These are phyloP conservation scores for Paxillus ammoniavirescens DNA, from an alignment of 768 basidiomycete genomes.

Conservation along the genomic window DNA sequence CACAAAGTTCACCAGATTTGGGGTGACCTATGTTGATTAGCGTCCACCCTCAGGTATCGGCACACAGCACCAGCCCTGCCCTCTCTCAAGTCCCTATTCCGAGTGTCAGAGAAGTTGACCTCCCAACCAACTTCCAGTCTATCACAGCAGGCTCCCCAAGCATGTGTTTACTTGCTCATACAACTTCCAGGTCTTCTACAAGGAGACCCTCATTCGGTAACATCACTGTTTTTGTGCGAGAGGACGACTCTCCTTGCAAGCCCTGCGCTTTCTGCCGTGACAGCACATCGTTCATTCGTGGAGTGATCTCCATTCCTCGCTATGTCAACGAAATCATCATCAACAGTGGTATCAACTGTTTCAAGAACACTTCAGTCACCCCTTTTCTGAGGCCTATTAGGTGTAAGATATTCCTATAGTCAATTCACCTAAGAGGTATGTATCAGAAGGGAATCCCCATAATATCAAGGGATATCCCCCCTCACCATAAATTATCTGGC, in stretches of 20 bases:
- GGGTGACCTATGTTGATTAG: too few species aligned
- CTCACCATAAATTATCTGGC: too few species aligned
- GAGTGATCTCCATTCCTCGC: slow-evolving; percentile 20
- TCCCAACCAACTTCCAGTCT: slow-evolving; percentile 15
- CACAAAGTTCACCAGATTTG: slow-evolving; percentile 17
- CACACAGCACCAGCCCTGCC: not conserved
- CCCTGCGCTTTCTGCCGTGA: slow-evolving; percentile 23
- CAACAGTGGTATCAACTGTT: not conserved
- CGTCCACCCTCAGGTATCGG: slow-evolving; percentile 19
- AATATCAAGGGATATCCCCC: too few species aligned
- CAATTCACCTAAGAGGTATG: too few species aligned
- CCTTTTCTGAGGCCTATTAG: too few species aligned
- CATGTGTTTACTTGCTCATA: slow-evolving; percentile 23
- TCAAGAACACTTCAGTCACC: too few species aligned
- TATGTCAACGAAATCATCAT: slow-evolving; percentile 24
- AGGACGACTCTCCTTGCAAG: slow-evolving; percentile 22
- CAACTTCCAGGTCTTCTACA: slow-evolving; percentile 20
- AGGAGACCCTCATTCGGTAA: slow-evolving; percentile 16
- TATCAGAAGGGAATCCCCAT: too few species aligned
- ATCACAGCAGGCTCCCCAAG: slow-evolving; percentile 20
- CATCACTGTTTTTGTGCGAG: slow-evolving; percentile 23
- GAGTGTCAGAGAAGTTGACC: not conserved
- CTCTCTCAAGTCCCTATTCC: slow-evolving; percentile 22
- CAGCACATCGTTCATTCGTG: slow-evolving; percentile 14
- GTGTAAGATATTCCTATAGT: too few species aligned